phyloP scores from a whole-genome alignment of 2,329 filamentous ascomycete genomes.

The Fusarium humuli region DNA sequence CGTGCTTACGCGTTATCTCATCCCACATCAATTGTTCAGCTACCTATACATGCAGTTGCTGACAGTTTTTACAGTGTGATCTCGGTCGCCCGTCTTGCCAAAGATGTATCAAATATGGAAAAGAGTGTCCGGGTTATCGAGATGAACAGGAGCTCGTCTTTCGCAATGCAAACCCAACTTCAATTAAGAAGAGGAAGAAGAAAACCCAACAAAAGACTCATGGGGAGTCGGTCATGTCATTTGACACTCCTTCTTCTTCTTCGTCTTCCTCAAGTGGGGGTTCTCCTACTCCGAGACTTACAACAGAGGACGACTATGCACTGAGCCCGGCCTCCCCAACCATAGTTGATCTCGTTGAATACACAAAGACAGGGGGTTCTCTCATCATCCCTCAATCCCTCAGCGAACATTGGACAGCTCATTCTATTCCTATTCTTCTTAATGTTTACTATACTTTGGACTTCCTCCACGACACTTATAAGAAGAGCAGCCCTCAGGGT shows the following conservation, averaged over 20 bases:
- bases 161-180: slow-evolving; percentile 49
- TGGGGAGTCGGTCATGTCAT: slow-evolving; percentile 16
- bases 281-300: slow-evolving; percentile 20
- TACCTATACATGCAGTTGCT: slow-evolving; percentile 1
- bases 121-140: slow-evolving; percentile 55
- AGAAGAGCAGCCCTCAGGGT: slow-evolving; percentile 44
- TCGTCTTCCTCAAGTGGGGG: slow-evolving; percentile 18
- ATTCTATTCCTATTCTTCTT: slow-evolving; percentile 55
- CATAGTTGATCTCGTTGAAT: slow-evolving; percentile 22
- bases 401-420: slow-evolving; percentile 53
- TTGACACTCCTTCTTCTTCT: slow-evolving; percentile 2
- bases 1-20: slow-evolving; percentile 17
- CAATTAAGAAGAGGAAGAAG: slow-evolving; percentile 50
- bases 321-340: slow-evolving; percentile 11
- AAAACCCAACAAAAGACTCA: slow-evolving; percentile 27
- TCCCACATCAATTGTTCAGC: slow-evolving; percentile 1
- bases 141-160: slow-evolving; percentile 56
- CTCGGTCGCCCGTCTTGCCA: slow-evolving; percentile 54
- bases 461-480: slow-evolving; percentile 51
- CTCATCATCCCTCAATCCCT: slow-evolving; percentile 41
- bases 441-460: slow-evolving; percentile 53
- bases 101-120: slow-evolving; percentile 56
- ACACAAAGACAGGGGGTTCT: slow-evolving; percentile 7
- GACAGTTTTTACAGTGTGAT: slow-evolving; percentile 51
- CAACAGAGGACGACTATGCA: slow-evolving; percentile 19